phyloP scores from a whole-genome alignment of 2,329 filamentous ascomycete species.

The Ophiosphaerella korrae region DNA sequence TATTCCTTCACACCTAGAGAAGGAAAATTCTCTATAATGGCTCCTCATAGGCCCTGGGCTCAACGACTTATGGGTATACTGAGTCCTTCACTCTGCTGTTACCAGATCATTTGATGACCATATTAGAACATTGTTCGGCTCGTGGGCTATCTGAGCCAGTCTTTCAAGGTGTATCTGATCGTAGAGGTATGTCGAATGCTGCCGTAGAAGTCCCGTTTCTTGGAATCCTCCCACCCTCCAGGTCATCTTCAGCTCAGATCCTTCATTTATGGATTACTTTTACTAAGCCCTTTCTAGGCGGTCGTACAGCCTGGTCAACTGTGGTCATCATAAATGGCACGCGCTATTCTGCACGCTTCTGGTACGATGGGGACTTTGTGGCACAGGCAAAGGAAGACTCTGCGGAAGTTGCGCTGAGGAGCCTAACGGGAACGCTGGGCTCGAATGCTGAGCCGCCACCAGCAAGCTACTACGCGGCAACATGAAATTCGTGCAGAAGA shows the following conservation, averaged over 20 bases:
- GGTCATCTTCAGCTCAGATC: background rate
- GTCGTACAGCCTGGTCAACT: slow-evolving; percentile 46
- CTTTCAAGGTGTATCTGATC: slow-evolving; percentile 46
- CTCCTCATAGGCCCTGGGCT: slow-evolving; percentile 19
- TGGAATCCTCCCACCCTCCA: background rate
- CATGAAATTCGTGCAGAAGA: no score
- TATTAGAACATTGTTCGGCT: slow-evolving; percentile 39
- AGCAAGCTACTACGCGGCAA: slow-evolving; percentile 25
- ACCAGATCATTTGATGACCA: slow-evolving; percentile 1
- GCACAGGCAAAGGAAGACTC: slow-evolving; percentile 45
- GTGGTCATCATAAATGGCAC: slow-evolving; percentile 32
- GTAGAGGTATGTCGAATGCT: slow-evolving; percentile 33
- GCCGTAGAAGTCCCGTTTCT: no score
- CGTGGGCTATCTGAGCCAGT: slow-evolving; percentile 31
- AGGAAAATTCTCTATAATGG: background rate
- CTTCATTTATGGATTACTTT: background rate
- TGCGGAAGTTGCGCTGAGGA: slow-evolving; percentile 34
- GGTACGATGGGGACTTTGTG: slow-evolving; percentile 43
- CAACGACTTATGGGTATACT: slow-evolving; percentile 36
- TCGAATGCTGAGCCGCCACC: slow-evolving; percentile 24
- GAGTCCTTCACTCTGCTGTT: background rate
- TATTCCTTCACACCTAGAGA: background rate
- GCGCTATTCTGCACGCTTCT: slow-evolving; percentile 41
- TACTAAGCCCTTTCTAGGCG: slow-evolving; percentile 28
- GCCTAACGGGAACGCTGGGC: background rate